Evolutionary conservation across 176 grass and related monocot genomes (phyloP).

Genomic region (Musa itinerans): DNA sequence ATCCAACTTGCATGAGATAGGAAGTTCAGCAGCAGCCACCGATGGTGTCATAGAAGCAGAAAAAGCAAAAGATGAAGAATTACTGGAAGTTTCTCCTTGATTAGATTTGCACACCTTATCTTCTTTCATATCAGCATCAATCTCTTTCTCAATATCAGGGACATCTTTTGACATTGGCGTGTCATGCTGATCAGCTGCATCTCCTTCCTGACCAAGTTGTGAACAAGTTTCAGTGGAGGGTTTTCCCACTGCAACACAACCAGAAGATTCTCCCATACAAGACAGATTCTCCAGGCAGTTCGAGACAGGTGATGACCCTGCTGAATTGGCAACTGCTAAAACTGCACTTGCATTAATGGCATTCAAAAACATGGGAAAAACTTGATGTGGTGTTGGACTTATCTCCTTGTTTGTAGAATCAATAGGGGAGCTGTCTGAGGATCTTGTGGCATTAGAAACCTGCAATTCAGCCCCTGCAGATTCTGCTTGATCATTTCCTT

Average conservation of each 20-base stretch:
- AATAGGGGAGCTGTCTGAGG: background rate
- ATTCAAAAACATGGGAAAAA: slow-evolving; percentile 1
- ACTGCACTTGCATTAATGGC: slow-evolving; percentile 6
- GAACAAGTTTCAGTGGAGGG: slow-evolving; percentile 12
- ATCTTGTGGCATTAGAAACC: slow-evolving; percentile 12
- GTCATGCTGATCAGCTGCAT: background rate
- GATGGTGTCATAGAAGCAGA: background rate
- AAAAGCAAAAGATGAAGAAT: background rate
- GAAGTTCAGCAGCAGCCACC: background rate
- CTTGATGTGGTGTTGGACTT: slow-evolving; percentile 24
- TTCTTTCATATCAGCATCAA: background rate
- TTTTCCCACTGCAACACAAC: background rate
- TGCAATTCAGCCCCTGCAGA: slow-evolving; percentile 11
- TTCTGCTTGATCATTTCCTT: slow-evolving; percentile 4
- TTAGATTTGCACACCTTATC: background rate
- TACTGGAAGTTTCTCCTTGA: background rate
- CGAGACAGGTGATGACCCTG: background rate
- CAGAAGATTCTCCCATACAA: slow-evolving; percentile 6
- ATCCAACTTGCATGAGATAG: slow-evolving; percentile 6
- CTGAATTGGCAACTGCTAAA: slow-evolving; percentile 18
- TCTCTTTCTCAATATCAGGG: background rate
- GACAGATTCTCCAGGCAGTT: background rate
- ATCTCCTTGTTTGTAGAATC: slow-evolving; percentile 23
- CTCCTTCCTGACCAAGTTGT: background rate
- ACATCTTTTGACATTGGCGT: background rate